Evolutionary conservation across 169 alveolate genomes (phyloP).

Genomic region (Ichthyophthirius multifiliis): DNA sequence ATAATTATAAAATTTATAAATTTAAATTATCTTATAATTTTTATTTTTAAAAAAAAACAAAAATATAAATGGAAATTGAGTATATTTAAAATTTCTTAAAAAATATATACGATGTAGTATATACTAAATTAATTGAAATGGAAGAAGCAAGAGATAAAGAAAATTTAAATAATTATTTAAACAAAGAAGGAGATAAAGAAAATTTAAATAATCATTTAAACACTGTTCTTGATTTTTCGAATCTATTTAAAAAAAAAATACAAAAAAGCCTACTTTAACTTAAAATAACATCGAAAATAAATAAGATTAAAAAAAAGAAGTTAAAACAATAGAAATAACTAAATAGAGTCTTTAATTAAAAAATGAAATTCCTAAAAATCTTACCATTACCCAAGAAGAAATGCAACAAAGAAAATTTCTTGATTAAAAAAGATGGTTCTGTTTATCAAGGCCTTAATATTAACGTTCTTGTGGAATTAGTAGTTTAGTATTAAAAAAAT

Average conservation of each 20-base stretch:
- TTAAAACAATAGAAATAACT: not conserved
- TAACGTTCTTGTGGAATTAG: slow-evolving; percentile 77
- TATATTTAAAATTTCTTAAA: too few species aligned
- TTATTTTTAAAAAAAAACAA: too few species aligned
- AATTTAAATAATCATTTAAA: not conserved
- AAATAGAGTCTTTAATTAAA: not conserved
- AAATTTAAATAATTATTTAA: too few species aligned
- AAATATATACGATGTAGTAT: too few species aligned
- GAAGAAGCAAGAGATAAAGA: too few species aligned
- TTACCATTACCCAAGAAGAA: slow-evolving; percentile 52
- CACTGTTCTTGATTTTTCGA: not conserved
- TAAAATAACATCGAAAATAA: not conserved
- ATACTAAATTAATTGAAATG: too few species aligned
- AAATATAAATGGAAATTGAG: too few species aligned
- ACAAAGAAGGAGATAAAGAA: too few species aligned
- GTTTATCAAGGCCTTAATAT: slow-evolving; percentile 74
- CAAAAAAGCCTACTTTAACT: not conserved
- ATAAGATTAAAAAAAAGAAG: not conserved
- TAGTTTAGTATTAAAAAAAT: slow-evolving; percentile 50
- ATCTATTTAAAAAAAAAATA: not conserved
- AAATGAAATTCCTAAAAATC: slow-evolving; percentile 44
- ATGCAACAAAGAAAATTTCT: slow-evolving; percentile 60
- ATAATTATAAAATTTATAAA: too few species aligned
- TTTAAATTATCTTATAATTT: too few species aligned
- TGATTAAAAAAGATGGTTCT: slow-evolving; percentile 75